phyloP scores from a whole-genome alignment of 2,329 filamentous ascomycete genomes.

The Biscogniauxia mediterranea region DNA sequence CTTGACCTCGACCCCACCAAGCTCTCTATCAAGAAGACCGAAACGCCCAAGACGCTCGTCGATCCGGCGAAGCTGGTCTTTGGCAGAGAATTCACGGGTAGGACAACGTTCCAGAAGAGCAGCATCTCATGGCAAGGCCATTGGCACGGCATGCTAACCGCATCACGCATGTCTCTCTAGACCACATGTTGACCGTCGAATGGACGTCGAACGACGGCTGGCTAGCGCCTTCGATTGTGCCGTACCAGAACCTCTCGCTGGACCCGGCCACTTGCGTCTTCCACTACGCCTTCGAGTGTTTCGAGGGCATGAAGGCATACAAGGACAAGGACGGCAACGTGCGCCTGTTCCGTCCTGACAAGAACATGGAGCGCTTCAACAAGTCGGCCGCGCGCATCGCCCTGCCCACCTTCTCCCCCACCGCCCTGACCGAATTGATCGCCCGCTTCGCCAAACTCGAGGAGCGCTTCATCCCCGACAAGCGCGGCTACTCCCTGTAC shows the following conservation, averaged over 20 bases:
- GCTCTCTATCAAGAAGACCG: slow-evolving; percentile 72
- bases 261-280: slow-evolving; percentile 96
- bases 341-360: slow-evolving; percentile 88
- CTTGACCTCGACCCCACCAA: slow-evolving; percentile 74
- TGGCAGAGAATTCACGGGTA: slow-evolving; percentile 86
- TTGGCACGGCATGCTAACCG: not conserved
- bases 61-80: slow-evolving; percentile 85
- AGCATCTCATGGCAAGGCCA: too few species aligned
- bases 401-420: slow-evolving; percentile 77
- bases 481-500: slow-evolving; percentile 90
- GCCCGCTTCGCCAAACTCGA: slow-evolving; percentile 77
- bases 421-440: slow-evolving; percentile 77
- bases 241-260: slow-evolving; percentile 95
- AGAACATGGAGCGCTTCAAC: slow-evolving; percentile 95
- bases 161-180: slow-evolving; percentile 42
- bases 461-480: slow-evolving; percentile 82
- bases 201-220: slow-evolving; percentile 87
- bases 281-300: slow-evolving; percentile 97
- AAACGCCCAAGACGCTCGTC: slow-evolving; percentile 68
- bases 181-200: slow-evolving; percentile 95
- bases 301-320: slow-evolving; percentile 99
- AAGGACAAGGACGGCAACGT: slow-evolving; percentile 77
- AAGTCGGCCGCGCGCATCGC: slow-evolving; percentile 89
- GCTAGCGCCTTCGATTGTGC: slow-evolving; percentile 77
- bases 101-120: slow-evolving; percentile 11